Conservation (phyloP, 2,329 filamentous ascomycete species). For the Talaromyces atroroseus region DNA sequence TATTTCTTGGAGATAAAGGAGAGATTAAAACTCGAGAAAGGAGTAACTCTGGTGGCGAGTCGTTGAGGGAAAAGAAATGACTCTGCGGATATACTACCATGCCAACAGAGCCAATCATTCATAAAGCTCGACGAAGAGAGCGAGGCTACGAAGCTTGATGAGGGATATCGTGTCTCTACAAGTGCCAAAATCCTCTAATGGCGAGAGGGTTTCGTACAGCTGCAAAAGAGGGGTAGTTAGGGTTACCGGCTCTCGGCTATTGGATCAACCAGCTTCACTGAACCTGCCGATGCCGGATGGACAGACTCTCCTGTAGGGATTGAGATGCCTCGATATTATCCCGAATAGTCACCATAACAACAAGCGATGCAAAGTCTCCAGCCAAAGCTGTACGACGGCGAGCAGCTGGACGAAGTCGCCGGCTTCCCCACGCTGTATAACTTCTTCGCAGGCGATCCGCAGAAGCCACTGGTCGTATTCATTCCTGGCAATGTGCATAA, state of each 20-base stretch:
- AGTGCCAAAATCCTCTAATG: too few species aligned
- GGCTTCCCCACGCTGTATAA: constrained; percentile 12
- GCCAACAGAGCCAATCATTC: neutral
- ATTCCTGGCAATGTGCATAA: constrained; percentile 18
- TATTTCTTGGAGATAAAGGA: neutral
- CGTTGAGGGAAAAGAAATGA: too few species aligned
- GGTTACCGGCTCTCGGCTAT: neutral
- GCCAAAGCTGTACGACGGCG: constrained; percentile 11
- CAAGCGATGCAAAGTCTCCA: neutral
- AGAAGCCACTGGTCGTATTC: constrained; percentile 16
- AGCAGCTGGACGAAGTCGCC: constrained; percentile 5
- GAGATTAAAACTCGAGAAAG: neutral
- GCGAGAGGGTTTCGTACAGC: too few species aligned
- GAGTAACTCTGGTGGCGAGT: neutral
- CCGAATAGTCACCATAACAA: neutral
- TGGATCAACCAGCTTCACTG: too few species aligned
- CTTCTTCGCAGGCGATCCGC: constrained; percentile 9
- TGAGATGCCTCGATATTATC: neutral
- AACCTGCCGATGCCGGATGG: neutral
- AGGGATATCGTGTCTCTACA: too few species aligned
- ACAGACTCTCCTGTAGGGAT: neutral
- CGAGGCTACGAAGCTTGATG: neutral
- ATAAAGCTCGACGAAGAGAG: neutral
- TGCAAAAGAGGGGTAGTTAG: neutral
- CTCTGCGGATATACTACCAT: neutral